These are phyloP conservation scores for Rhododendron molle DNA, from an alignment of 148 eudicot species.

Conservation along the genomic window DNA sequence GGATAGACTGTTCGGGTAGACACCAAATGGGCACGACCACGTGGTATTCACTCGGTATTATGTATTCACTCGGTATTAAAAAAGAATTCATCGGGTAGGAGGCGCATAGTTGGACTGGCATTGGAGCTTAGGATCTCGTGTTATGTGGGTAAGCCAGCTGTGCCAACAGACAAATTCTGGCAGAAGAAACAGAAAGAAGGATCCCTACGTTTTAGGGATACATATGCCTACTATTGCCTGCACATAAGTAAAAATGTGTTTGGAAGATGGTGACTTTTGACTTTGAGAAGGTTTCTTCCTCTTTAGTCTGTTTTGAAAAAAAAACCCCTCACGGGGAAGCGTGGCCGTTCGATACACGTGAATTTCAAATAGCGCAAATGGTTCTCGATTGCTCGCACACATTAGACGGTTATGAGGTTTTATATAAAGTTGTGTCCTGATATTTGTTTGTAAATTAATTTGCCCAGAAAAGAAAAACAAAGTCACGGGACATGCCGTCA, in stretches of 20 bases:
- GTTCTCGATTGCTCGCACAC: neutral
- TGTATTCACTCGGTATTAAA: no score
- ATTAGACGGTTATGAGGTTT: no score
- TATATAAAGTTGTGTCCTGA: no score
- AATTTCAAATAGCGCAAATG: neutral
- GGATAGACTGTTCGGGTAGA: rapidly evolving
- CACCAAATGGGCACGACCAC: no score
- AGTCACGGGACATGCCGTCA: neutral
- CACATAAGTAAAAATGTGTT: neutral
- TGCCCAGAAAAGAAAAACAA: neutral
- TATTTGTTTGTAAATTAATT: neutral
- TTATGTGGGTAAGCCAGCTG: neutral
- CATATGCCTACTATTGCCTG: neutral
- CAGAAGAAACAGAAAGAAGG: neutral
- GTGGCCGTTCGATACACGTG: neutral
- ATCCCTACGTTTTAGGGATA: neutral
- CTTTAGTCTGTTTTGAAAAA: no score
- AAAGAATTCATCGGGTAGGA: neutral
- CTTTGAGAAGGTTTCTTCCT: neutral
- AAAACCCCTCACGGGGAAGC: no score
- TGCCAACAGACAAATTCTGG: neutral
- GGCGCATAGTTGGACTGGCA: neutral
- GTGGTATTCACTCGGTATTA: no score
- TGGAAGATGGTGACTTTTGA: neutral
- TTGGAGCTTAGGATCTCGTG: neutral